Evolutionary conservation across 768 basidiomycete genomes (phyloP), one percentile per base, ranked within the genome.

Genomic region (Lactarius sp.): DNA sequence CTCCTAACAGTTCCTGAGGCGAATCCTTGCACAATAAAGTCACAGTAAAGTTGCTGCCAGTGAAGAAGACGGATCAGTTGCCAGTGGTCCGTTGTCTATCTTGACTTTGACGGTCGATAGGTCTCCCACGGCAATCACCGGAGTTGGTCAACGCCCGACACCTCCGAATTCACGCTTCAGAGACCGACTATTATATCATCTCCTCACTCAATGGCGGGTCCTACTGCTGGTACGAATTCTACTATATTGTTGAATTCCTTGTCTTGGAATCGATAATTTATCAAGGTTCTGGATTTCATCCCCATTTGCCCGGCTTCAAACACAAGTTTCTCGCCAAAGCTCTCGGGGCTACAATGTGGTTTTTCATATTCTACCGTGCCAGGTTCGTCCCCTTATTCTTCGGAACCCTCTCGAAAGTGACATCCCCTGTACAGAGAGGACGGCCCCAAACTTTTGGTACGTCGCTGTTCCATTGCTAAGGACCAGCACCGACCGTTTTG

Each of bases 281-380:
- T 53, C 0, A 64, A 86, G 86, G 80, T 69, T 76, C 86, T 76
- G 94, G 93, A 68, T 96, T 96, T 71, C 82, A 93, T 74, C 94
- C 94, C 44, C 94, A 94, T 73, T 80, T 94, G 34, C 91, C 93
- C 9, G 85, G 88, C 13, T 80, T 84, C 70, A 83, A 80, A 70
- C 85, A 94, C 75, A 83, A 82, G 63, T 85, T 92, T 73, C 80
- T 95, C 36, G 83, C 89, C 33, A 94, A 94, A 76, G 85, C 84
- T 64, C 79, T 97, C 51, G 94, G 94, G 54, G 94, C 94, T 39
- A 83, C 86, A 31, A 96, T 97, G 94, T 97, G 94, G 94, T 96
- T 96, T 84, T 97, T 94, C 80, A 94, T 97, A 73, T 96, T 97
- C 80, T 97, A 95, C 77, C 86, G 94, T 61, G 88, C 90, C 67